Percentiles rank a stretch among this genome's conserved stretches.
These are phyloP conservation scores for Dunaliella primolecta DNA, from an alignment of 139 green algal species.

Conservation along the genomic window DNA sequence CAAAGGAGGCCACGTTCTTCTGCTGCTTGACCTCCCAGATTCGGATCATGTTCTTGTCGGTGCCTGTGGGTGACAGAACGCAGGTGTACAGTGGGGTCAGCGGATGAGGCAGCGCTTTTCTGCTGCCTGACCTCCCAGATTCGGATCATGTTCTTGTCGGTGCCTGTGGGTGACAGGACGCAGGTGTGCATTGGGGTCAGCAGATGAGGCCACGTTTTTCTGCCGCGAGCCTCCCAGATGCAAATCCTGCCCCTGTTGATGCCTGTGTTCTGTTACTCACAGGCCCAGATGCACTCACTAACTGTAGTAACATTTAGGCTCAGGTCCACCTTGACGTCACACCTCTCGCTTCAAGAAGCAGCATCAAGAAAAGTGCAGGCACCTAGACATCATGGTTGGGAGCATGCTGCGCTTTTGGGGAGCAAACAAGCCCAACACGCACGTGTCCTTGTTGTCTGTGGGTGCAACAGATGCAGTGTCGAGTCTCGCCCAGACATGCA, in stretches of 20 bases:
- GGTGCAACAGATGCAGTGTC: no score
- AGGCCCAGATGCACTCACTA: no score
- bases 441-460: no score
- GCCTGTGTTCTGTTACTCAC: slow-evolving; percentile 32
- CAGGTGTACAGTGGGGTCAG: neutral
- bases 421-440: no score
- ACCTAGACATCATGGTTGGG: no score
- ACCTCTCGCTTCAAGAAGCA: no score
- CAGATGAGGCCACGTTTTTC: neutral
- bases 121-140: slow-evolving; percentile 78
- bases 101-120: neutral
- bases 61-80: slow-evolving; percentile 38
- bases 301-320: no score
- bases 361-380: no score
- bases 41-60: slow-evolving; percentile 52
- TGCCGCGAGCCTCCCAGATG: slow-evolving; percentile 76
- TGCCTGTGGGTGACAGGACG: slow-evolving; percentile 38
- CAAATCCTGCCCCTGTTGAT: slow-evolving; percentile 54
- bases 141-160: slow-evolving; percentile 52
- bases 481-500: no score
- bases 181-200: neutral
- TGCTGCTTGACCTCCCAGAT: slow-evolving; percentile 89
- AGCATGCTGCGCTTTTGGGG: no score
- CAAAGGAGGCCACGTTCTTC: slow-evolving; percentile 81
- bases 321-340: no score